Conservation (phyloP, 1,284 basidiomycete species). For the Phellopilus nigrolimitatus region DNA sequence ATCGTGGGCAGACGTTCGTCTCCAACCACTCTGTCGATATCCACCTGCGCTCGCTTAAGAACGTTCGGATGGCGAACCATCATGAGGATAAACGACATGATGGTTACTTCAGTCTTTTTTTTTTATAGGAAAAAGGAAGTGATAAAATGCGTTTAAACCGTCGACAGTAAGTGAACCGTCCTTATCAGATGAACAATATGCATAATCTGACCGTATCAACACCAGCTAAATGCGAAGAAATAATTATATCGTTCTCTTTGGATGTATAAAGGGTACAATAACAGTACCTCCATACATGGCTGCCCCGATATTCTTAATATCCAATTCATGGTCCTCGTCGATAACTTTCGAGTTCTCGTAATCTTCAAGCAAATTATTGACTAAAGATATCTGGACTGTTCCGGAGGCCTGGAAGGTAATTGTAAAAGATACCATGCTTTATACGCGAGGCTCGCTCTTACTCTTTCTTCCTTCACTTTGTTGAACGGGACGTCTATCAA, state of each 20-base stretch:
- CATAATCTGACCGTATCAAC: conserved; percentile 10
- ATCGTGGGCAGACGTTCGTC: conserved; percentile 7
- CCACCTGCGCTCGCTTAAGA: conserved; percentile 13
- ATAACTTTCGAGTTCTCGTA: neutral
- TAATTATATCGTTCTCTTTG: neutral
- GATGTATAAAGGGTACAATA: neutral
- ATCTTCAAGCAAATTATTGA: neutral
- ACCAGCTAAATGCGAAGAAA: conserved; percentile 1
- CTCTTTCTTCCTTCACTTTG: conserved; percentile 26
- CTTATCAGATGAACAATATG: no score
- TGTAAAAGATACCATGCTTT: neutral
- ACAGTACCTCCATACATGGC: neutral
- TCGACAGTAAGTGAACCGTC: no score
- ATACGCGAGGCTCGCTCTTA: conserved; percentile 1
- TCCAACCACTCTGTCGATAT: conserved; percentile 14
- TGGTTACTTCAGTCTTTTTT: conserved; percentile 4
- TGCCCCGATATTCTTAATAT: conserved; percentile 1
- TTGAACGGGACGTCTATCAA: conserved; percentile 27
- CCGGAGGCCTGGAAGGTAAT: neutral
- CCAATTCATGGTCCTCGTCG: conserved; percentile 1
- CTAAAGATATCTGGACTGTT: neutral
- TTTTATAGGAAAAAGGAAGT: neutral
- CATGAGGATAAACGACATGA: conserved; percentile 17
- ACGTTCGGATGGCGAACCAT: conserved; percentile 19
- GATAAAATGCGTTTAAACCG: neutral